Base-by-base conservation (phyloP, 306 rosid species). In the Dryas drummondii region DNA sequence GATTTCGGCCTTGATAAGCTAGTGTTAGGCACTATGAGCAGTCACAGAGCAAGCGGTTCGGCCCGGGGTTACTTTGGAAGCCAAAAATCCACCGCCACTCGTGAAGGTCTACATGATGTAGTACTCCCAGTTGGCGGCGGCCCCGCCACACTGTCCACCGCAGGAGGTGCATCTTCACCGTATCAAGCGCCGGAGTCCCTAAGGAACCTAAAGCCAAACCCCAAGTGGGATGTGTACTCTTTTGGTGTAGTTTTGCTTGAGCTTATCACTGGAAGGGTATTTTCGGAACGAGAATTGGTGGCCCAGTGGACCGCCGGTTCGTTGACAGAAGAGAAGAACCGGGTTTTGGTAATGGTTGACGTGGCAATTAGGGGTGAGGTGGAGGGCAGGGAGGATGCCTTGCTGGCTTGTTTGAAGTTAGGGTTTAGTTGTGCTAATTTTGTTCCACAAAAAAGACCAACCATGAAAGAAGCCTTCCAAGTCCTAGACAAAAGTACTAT, bases 211-310 rank as follows among this genome's bases (percentile, higher is more conserved):
- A 89, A 87, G 70, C 82, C 97, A 13, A 92, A 63, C 58, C 61
- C 88, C 47, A 92, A 87, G 75, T 85, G 89, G 97, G 99, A 94
- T 15, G 97, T 90, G 86, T 92, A 91, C 64, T 90, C 99, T 3
- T 94, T 90, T 76, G 99, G 98, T 2, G 40, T 94, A n/a, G 67
- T 94, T 10, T 53, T 94, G 79, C 79, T 94, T 49, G 97, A 94
- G 88, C 83, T 94, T 74, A 78, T 94, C 17, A 87, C 82, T 0
- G 97, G 97, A 7, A 76, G 88, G 78, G 79, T 82, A n/a, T 77
- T 78, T 44, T 82, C 85, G 13, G 96, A 87, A 75, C 79, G 80
- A 73, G 98, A 91, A 44, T 26, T 88, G 70, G 88, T 70, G 40
- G 57, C 63, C 16, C 89, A 87, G 52, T 87, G 90, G 97, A 68